These are phyloP conservation scores for Saksenaea oblongispora DNA, from an alignment of 371 early-diverging fungal species.

Conservation along the genomic window DNA sequence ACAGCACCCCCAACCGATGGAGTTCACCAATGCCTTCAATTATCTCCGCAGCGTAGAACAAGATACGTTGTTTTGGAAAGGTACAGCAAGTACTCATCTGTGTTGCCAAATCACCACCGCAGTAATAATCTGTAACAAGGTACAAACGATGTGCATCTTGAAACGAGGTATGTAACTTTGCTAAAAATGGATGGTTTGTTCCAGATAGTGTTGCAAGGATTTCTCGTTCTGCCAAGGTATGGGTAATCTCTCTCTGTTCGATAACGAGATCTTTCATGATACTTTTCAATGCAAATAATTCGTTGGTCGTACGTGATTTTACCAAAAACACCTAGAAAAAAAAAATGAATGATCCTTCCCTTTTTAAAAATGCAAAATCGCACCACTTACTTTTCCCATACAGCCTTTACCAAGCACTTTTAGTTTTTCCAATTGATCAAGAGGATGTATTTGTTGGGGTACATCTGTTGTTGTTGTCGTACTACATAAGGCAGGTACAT, in stretches of 20 bases:
- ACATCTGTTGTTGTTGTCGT: neutral
- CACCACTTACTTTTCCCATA: slow-evolving; percentile 39
- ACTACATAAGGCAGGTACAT: neutral
- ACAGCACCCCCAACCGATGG: slow-evolving; percentile 87
- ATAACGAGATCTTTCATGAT: slow-evolving; percentile 92
- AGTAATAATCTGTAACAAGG: slow-evolving; percentile 96
- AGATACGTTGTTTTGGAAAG: slow-evolving; percentile 45
- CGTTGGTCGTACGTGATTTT: slow-evolving; percentile 46
- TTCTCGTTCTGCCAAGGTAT: slow-evolving; percentile 51
- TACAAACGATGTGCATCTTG: slow-evolving; percentile 90
- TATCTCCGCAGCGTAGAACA: slow-evolving; percentile 88
- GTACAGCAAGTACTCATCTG: slow-evolving; percentile 50
- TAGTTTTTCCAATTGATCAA: slow-evolving; percentile 27
- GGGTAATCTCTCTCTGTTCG: slow-evolving; percentile 88
- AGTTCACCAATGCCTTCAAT: slow-evolving; percentile 85
- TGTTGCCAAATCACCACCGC: slow-evolving; percentile 81
- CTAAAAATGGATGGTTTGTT: slow-evolving; percentile 86
- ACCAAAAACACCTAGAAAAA: slow-evolving; percentile 90
- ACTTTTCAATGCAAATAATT: slow-evolving; percentile 93
- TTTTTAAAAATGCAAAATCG: too few species aligned
- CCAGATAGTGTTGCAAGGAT: slow-evolving; percentile 49
- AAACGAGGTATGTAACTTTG: slow-evolving; percentile 91
- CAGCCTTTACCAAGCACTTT: slow-evolving; percentile 57
- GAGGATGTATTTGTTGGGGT: slow-evolving; percentile 1
- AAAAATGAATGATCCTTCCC: slow-evolving; percentile 75